Conservation (phyloP, 2,329 filamentous ascomycete genomes). For the Raffaelea arxii region DNA sequence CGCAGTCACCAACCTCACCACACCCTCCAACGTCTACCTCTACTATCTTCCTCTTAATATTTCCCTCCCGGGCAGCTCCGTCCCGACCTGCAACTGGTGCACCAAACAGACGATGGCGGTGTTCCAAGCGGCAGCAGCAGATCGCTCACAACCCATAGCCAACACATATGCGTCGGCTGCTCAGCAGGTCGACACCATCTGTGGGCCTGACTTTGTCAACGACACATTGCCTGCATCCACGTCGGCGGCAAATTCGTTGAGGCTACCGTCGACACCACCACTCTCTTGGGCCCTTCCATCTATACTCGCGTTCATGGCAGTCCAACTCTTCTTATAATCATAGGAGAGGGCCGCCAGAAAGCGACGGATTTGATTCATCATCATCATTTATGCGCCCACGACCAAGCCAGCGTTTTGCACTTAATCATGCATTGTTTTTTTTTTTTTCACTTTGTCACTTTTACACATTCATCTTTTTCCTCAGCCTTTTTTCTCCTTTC, state of each 20-base stretch:
- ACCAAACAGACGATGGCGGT: constrained; percentile 73
- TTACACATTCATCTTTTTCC: too few relatives aligned
- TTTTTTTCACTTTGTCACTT: neutral
- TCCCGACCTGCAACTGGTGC: constrained; percentile 69
- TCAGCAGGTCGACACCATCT: constrained; percentile 58
- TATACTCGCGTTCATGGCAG: too few relatives aligned
- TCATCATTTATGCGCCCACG: too few relatives aligned
- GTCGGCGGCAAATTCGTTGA: constrained; percentile 15
- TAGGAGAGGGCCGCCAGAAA: too few relatives aligned
- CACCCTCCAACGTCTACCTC: constrained; percentile 63
- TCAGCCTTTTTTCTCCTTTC: constrained; percentile 1
- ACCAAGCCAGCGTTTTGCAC: too few relatives aligned
- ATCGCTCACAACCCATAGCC: constrained; percentile 56
- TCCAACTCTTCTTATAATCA: too few relatives aligned
- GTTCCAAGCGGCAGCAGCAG: constrained; percentile 59
- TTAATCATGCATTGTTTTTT: too few relatives aligned
- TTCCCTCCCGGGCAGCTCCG: constrained; percentile 52
- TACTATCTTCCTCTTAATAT: constrained; percentile 81
- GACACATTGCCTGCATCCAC: constrained; percentile 35
- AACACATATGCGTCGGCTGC: constrained; percentile 64
- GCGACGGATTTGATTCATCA: too few relatives aligned
- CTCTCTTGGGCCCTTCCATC: too few relatives aligned
- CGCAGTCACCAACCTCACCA: constrained; percentile 67
- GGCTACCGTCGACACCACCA: too few relatives aligned
- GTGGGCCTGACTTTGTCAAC: constrained; percentile 49